These are phyloP conservation scores for Arctium lappa DNA, from an alignment of 129 eudicot genomes.

Conservation along the genomic window DNA sequence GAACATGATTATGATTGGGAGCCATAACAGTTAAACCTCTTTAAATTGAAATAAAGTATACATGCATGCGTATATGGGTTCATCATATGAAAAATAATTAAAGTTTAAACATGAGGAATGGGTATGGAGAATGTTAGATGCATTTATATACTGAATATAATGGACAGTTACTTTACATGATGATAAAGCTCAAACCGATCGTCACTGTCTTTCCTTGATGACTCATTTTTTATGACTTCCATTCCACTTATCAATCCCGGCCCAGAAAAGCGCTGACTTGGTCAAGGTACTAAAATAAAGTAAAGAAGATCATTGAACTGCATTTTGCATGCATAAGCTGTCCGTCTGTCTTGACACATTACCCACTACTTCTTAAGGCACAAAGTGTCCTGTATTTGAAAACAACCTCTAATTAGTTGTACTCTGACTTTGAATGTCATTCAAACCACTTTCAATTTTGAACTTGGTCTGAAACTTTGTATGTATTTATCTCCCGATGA, in stretches of 20 bases:
- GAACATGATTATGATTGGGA: background rate
- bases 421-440: background rate
- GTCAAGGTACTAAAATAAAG: too few relatives aligned
- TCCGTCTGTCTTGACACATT: background rate
- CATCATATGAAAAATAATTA: background rate
- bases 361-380: background rate
- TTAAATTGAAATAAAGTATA: background rate
- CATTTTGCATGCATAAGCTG: background rate
- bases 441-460: background rate
- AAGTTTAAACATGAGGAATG: background rate
- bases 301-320: background rate
- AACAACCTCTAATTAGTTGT: background rate
- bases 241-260: too few relatives aligned
- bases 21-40: background rate
- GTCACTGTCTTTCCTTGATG: too few relatives aligned
- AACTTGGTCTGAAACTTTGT: background rate
- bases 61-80: background rate
- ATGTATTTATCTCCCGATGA: background rate
- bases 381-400: background rate
- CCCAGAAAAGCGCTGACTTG: too few relatives aligned
- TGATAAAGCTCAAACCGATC: background rate
- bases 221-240: too few relatives aligned
- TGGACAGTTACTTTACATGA: background rate
- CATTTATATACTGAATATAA: background rate
- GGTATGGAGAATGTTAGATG: background rate